These are phyloP conservation scores for Saturnispora sekii DNA, from an alignment of 805 yeast genomes.

Conservation along the genomic window DNA sequence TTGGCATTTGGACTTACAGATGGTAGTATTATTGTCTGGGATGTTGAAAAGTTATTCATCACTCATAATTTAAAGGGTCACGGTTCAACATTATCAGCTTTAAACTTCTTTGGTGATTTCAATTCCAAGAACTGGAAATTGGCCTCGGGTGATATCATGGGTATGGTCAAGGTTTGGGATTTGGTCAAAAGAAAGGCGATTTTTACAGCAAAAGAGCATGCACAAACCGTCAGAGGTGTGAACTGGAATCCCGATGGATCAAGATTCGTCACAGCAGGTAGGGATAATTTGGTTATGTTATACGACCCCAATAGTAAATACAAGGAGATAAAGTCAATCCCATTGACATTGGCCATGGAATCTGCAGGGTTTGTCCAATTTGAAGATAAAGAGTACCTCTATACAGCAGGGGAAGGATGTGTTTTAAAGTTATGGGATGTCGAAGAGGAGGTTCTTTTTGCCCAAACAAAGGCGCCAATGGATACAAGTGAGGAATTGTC, in stretches of 20 bases:
- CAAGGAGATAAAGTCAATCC: constrained; percentile 55
- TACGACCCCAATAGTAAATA: constrained; percentile 41
- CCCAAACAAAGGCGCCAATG: constrained; percentile 37
- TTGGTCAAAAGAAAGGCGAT: constrained; percentile 66
- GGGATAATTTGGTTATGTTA: constrained; percentile 68
- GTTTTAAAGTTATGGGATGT: constrained; percentile 57
- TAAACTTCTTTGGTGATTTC: constrained; percentile 62
- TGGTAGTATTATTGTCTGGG: constrained; percentile 88
- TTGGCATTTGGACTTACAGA: constrained; percentile 94
- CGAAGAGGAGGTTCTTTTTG: constrained; percentile 36
- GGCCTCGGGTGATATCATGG: constrained; percentile 60
- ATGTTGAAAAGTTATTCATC: constrained; percentile 73
- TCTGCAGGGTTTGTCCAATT: constrained; percentile 48
- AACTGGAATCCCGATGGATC: constrained; percentile 48
- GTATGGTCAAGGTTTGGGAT: constrained; percentile 48
- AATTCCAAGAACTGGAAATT: constrained; percentile 67
- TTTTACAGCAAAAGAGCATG: constrained; percentile 60
- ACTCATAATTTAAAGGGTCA: constrained; percentile 93
- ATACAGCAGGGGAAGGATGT: constrained; percentile 74
- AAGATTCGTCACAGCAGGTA: constrained; percentile 68
- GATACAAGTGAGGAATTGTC: constrained; percentile 64
- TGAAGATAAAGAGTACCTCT: constrained; percentile 31
- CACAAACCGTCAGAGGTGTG: constrained; percentile 77
- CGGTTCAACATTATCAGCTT: constrained; percentile 75
- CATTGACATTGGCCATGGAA: constrained; percentile 67